A percentile compares a stretch with the other conserved stretches of the same genome.
Evolutionary conservation across 352 stramenopile species (phyloP).

Genomic region (Globisporangium spiculum): DNA sequence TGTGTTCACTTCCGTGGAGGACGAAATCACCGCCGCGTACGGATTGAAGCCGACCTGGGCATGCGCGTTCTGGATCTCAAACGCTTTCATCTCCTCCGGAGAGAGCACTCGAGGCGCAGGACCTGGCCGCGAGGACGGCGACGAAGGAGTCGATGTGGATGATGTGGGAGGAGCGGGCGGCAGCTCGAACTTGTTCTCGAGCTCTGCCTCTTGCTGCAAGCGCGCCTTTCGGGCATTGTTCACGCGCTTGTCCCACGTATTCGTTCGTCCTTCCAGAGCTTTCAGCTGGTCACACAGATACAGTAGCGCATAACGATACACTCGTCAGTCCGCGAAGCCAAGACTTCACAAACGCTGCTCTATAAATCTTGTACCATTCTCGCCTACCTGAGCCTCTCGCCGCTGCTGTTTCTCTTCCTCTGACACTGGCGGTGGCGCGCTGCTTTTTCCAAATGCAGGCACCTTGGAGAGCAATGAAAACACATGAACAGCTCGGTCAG

Average conservation of each 20-base stretch:
- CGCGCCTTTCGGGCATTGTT: slow-evolving; percentile 47
- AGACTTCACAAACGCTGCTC: background rate
- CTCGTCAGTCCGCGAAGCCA: background rate
- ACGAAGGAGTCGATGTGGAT: slow-evolving; percentile 13
- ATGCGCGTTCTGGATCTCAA: slow-evolving; percentile 53
- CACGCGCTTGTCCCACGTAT: slow-evolving; percentile 72
- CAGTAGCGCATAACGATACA: background rate
- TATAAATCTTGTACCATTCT: background rate
- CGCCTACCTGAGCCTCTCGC: slow-evolving; percentile 56
- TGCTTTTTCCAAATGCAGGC: slow-evolving; percentile 35
- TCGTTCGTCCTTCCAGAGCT: slow-evolving; percentile 52
- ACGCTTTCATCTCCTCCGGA: slow-evolving; percentile 62
- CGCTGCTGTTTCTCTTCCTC: slow-evolving; percentile 55
- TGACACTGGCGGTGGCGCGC: slow-evolving; percentile 36
- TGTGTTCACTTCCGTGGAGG: slow-evolving; percentile 47
- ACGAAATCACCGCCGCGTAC: slow-evolving; percentile 66
- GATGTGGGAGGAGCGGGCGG: slow-evolving; percentile 14
- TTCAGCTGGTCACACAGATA: slow-evolving; percentile 33
- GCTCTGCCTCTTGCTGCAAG: slow-evolving; percentile 48
- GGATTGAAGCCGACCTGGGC: slow-evolving; percentile 71
- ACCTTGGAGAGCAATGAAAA: slow-evolving; percentile 18
- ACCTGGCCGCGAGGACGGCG: background rate
- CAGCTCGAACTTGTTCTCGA: slow-evolving; percentile 39
- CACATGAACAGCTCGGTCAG: too few relatives aligned
- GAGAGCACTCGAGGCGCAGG: slow-evolving; percentile 35